Base-by-base conservation (phyloP, 306 rosid genomes). In the Citrullus colocynthis region DNA sequence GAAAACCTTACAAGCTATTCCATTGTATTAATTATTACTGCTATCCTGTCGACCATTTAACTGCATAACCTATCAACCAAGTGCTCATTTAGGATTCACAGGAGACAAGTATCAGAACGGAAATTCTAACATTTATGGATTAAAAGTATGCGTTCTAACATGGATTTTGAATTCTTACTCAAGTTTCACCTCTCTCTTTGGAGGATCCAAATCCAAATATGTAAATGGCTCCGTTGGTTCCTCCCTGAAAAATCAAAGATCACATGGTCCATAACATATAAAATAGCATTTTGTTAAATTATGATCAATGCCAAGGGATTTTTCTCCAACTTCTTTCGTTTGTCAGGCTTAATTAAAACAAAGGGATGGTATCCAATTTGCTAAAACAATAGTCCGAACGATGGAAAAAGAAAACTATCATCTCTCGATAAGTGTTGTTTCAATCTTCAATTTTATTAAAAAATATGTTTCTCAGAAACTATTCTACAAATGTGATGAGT, bases 151-250 rank as follows among this genome's bases (percentile, higher is more conserved):
- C 11, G 36, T 72, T 70, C 57, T 70, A 44, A 70, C 51, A 45
- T 39, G 56, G 65, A 75, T 52, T 18, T 39, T 36, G 67, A 55
- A n/a, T 59, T 51, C 77, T 88, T 61, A 88, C 88, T 89, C 96
- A 41, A 82, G 87, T 83, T 89, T 85, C 72, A 83, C 82, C 80
- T 83, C 98, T 77, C 86, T 85, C 75, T 78, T 88, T 5, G 91
- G 97, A 80, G 98, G 93, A 49, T 93, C 96, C 62, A 91, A 75
- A 77, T 91, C 83, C 84, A 93, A 81, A 65, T 91, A 93, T 44
- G 91, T 89, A 81, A 21, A 93, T 45, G 97, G 95, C 84, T 89
- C 96, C 4, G 95, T 89, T 37, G 93, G 97, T 81, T 91, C 98
- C 88, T 91, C 98, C 61, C 98, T 93, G 95, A 88, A 83, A 78